Evolutionary conservation across 202 grass and related monocot species (phyloP), one percentile per base, ranked within the genome.

Genomic region (Tripidium arundinaceum): DNA sequence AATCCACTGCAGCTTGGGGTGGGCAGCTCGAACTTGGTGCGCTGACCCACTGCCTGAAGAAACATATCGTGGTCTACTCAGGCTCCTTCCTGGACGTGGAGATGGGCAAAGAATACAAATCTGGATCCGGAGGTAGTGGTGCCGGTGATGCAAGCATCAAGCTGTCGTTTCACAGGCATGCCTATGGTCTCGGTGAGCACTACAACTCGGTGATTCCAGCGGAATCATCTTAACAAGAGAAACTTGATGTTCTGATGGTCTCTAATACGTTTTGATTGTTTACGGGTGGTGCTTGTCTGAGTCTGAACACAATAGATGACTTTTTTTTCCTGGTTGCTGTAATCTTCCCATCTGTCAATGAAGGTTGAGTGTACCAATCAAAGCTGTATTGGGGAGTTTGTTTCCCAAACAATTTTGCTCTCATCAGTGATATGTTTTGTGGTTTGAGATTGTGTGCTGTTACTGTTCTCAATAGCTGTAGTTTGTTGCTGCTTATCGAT

Each of bases 141-240:
- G 19, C 21, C 14, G 42, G 64, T 19, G 83, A 85, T 62, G 33
- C 78, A 11, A 88, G 87, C 83, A 90, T 98, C 52, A 79, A 84
- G 86, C 68, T 98, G 60, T 98, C 95, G 1, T 98, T 89, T 82
- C 95, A 98, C 62, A 92, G 74, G 70, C 95, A 98, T 68, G 90
- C 92, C n/a, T 98, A 94, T 85, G 95, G 95, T 52, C 90, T 98
- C 4, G 95, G 95, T 1, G 95, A 98, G 92, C 95, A 98, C 85
- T 98, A 94, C 67, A 98, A 98, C 68, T 98, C 95, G 2, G 88
- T 94, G 71, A 79, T 94, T 76, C 87, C 92, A 8, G 49, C 81
- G 1, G 64, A 77, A 31, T 72, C 72, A 70, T 69, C 70, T 55
- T 70, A 31, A 70, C 18, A 58, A 47, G 43, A 50, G 60, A 79